These are phyloP conservation scores for Xylaria intraflava DNA, from an alignment of 495 filamentous ascomycete species.

Conservation along the genomic window DNA sequence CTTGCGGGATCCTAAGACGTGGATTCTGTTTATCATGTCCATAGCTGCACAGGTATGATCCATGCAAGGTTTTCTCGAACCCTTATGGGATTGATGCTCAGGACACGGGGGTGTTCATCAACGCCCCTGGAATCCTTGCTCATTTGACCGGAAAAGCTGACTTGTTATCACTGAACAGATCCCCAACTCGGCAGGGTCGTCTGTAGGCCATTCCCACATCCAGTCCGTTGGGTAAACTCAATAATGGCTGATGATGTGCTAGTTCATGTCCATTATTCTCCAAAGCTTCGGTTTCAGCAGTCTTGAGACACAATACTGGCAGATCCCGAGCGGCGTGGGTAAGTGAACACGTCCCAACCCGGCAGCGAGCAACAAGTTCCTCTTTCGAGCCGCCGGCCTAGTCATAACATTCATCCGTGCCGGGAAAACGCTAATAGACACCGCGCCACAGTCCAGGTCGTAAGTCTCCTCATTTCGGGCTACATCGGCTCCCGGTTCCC, in stretches of 20 bases:
- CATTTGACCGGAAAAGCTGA: background rate
- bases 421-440: background rate
- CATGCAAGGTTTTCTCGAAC: background rate
- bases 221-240: background rate
- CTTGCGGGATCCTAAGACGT: conserved; percentile 53
- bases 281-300: conserved; percentile 49
- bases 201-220: conserved; percentile 36
- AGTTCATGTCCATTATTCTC: conserved; percentile 42
- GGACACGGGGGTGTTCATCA: too few relatives aligned
- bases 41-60: conserved; percentile 28
- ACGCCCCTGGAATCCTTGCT: background rate
- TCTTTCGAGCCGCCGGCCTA: background rate
- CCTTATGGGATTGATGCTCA: too few relatives aligned
- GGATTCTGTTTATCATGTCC: conserved; percentile 35
- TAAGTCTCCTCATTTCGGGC: conserved; percentile 31
- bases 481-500: conserved; percentile 35
- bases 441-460: conserved; percentile 26
- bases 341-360: background rate
- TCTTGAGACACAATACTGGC: conserved; percentile 49
- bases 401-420: background rate
- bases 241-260: background rate
- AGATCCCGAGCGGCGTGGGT: conserved; percentile 37
- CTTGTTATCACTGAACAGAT: conserved; percentile 8
- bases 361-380: too few relatives aligned
- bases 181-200: conserved; percentile 44